Base-by-base conservation (phyloP, 345 rosid species). In the Euphorbia pulcherrima region DNA sequence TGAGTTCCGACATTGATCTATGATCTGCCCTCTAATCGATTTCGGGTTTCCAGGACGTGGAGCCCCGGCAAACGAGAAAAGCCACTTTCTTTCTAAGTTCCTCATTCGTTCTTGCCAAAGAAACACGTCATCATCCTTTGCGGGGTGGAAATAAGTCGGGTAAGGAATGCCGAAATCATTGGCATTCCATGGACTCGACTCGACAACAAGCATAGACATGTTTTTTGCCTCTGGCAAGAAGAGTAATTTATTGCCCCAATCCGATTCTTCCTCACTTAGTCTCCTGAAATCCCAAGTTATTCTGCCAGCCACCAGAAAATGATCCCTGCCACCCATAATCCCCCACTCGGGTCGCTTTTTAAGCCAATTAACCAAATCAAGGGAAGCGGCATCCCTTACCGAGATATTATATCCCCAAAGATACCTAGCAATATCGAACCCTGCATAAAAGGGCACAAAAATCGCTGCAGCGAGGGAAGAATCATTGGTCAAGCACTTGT, bases 211-310 rank as follows among this genome's bases (percentile, higher is more conserved):
- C 96, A 90, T 83, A 14, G 92, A 87, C 97, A 92, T 92, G 72
- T 90, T 90, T 77, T 79, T 90, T 0, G 96, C 92, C 69, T 90
- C 96, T 0, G 97, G 93, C 67, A 92, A 75, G 75, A 85, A 86
- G 69, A 92, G 79, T 76, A 92, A 90, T 83, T 92, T 90, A 69
- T 88, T 90, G 13, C 97, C 98, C 98, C 98, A 92, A 29, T 92
- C 92, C 0, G 73, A 17, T 62, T 88, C 96, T 52, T 86, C 81
- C 10, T 90, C 98, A 6, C 81, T 50, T 72, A 87, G 68, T 70
- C 93, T 85, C 85, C 98, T 83, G 73, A 88, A 92, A 78, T 92
- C 97, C 98, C 98, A 92, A 0, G 97, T 86, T 44, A 88, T 92
- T 81, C 97, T 81, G 48, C 98, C 98, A 0, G 90, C 96, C 50